A percentile compares a stretch with the other conserved stretches of the same genome.
These are phyloP conservation scores for Galerina sulciceps DNA, from an alignment of 768 basidiomycete genomes.

Conservation along the genomic window DNA sequence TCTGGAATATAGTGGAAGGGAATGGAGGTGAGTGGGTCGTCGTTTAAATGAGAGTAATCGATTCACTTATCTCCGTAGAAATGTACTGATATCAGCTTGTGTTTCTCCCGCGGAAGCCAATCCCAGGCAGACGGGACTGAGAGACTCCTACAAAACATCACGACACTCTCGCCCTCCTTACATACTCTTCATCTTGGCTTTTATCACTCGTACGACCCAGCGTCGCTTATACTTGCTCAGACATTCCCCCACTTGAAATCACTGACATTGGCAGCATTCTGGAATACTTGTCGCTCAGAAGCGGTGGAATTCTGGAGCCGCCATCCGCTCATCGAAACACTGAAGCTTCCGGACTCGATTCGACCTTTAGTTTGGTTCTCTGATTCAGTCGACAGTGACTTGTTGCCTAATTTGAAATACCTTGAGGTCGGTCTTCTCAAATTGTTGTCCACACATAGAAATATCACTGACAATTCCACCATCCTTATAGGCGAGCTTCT, in stretches of 20 bases:
- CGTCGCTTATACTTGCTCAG: background rate
- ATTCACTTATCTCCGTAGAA: too few relatives aligned
- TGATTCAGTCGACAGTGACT: too few relatives aligned
- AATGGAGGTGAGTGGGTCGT: too few relatives aligned
- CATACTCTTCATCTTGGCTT: background rate
- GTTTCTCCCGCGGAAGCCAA: too few relatives aligned
- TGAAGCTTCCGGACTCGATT: background rate
- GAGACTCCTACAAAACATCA: background rate
- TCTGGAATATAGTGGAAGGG: too few relatives aligned
- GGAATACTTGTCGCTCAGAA: background rate
- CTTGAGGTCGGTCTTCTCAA: background rate
- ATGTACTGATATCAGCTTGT: too few relatives aligned
- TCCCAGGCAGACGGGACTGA: background rate
- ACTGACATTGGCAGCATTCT: background rate
- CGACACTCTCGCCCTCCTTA: background rate
- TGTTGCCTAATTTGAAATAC: background rate
- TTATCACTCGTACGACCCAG: background rate
- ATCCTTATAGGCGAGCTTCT: background rate
- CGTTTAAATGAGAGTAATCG: too few relatives aligned
- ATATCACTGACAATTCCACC: too few relatives aligned
- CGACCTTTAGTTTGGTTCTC: background rate
- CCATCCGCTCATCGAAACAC: background rate
- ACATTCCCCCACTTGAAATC: background rate
- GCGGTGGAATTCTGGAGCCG: conserved; percentile 1
- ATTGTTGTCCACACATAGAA: background rate